Evolutionary conservation across 2,329 filamentous ascomycete genomes (phyloP).

Genomic region (Diaporthe longicolla): DNA sequence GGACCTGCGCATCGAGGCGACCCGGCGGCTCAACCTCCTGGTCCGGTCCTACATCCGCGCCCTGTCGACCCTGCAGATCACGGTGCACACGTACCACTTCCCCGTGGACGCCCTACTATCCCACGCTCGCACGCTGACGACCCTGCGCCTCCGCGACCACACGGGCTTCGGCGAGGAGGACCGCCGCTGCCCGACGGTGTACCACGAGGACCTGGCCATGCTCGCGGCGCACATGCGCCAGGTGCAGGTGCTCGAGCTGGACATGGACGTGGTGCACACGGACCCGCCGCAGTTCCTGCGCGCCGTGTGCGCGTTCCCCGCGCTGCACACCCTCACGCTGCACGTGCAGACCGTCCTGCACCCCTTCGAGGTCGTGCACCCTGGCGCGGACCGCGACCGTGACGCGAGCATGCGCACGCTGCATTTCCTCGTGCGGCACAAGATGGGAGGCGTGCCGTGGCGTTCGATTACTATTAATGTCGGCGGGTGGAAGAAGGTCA

Average conservation of each 20-base stretch:
- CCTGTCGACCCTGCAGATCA: slow-evolving; percentile 57
- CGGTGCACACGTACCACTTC: slow-evolving; percentile 58
- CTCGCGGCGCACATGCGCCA: slow-evolving; percentile 52
- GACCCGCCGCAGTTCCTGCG: slow-evolving; percentile 56
- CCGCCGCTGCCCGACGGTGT: slow-evolving; percentile 58
- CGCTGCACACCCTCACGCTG: slow-evolving; percentile 57
- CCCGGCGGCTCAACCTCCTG: slow-evolving; percentile 55
- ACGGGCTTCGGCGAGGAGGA: slow-evolving; percentile 60
- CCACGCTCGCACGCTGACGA: slow-evolving; percentile 56
- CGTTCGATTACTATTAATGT: slow-evolving; percentile 61
- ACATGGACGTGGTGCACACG: slow-evolving; percentile 59
- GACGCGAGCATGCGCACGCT: slow-evolving; percentile 54
- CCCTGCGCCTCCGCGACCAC: slow-evolving; percentile 61
- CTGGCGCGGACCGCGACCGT: slow-evolving; percentile 54
- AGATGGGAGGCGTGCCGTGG: slow-evolving; percentile 51
- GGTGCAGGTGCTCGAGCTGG: slow-evolving; percentile 61
- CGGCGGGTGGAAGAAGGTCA: slow-evolving; percentile 61
- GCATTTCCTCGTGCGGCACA: slow-evolving; percentile 50
- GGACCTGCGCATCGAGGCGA: slow-evolving; percentile 57
- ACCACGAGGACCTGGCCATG: slow-evolving; percentile 49
- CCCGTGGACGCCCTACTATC: slow-evolving; percentile 55
- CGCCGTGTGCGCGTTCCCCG: slow-evolving; percentile 56
- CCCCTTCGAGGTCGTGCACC: slow-evolving; percentile 49
- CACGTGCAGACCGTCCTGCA: slow-evolving; percentile 61
- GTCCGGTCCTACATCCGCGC: slow-evolving; percentile 55